Evolutionary conservation across 192 early-diverging fungal species (phyloP).

Genomic region (Ramicandelaber brevisporus): DNA sequence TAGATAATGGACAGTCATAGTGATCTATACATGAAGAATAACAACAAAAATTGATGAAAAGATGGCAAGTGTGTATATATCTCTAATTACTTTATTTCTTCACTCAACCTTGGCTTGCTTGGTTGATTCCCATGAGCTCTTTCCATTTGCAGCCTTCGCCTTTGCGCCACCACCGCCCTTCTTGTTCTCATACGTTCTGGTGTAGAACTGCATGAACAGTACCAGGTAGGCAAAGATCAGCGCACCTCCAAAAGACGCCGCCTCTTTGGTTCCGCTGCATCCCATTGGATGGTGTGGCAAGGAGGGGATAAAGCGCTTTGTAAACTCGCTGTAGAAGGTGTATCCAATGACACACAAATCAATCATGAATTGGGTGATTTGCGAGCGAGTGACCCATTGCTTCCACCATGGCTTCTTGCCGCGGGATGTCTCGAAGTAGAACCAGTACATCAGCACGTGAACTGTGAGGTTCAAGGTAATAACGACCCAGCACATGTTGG

Average conservation of each 20-base stretch:
- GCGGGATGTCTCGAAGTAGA: slow-evolving; percentile 56
- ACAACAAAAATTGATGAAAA: too few relatives aligned
- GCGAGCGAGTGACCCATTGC: slow-evolving; percentile 68
- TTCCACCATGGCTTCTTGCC: slow-evolving; percentile 78
- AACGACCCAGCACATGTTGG: slow-evolving; percentile 31
- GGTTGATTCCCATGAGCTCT: too few relatives aligned
- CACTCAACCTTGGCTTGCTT: too few relatives aligned
- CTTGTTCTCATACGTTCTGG: slow-evolving; percentile 43
- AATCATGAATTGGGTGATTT: slow-evolving; percentile 77
- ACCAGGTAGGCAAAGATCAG: slow-evolving; percentile 57
- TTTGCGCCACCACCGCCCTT: too few relatives aligned
- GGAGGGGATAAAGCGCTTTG: slow-evolving; percentile 28
- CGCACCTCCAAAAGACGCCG: slow-evolving; percentile 56
- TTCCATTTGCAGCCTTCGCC: too few relatives aligned
- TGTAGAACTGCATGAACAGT: slow-evolving; percentile 80
- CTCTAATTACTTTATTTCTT: too few relatives aligned
- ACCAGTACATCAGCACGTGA: slow-evolving; percentile 82
- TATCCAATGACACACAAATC: slow-evolving; percentile 66
- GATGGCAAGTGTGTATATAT: too few relatives aligned
- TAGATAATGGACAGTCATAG: too few relatives aligned
- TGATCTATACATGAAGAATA: too few relatives aligned
- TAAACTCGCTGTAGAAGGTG: slow-evolving; percentile 62
- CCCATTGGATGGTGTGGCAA: slow-evolving; percentile 26
- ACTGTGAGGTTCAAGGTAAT: slow-evolving; percentile 63
- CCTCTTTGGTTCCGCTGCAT: slow-evolving; percentile 48